A percentile compares a stretch with the other conserved stretches of the same genome.
Conservation (phyloP, 352 stramenopile genomes). For the Peronospora destructor region DNA sequence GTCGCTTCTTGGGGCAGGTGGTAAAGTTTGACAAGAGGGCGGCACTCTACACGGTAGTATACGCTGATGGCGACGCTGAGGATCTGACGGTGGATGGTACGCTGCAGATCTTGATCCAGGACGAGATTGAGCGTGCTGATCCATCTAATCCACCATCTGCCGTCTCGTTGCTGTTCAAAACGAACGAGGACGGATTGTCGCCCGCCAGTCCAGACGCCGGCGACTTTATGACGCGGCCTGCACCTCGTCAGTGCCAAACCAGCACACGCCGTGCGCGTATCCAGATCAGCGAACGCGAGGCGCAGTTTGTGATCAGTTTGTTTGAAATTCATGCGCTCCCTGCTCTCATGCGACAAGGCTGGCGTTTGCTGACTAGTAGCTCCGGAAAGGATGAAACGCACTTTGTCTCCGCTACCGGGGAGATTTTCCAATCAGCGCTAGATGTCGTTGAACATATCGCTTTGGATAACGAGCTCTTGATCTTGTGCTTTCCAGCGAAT, state of each 20-base stretch:
- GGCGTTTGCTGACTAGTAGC: constrained; percentile 41
- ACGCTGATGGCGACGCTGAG: constrained; percentile 76
- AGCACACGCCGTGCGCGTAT: constrained; percentile 20
- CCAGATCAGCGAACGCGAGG: constrained; percentile 65
- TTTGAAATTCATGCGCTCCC: constrained; percentile 79
- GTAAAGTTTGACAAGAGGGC: constrained; percentile 77
- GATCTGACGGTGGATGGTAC: constrained; percentile 70
- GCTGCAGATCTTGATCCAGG: constrained; percentile 79
- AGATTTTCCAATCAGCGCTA: constrained; percentile 53
- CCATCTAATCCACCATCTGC: constrained; percentile 38
- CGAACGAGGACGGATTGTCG: constrained; percentile 8
- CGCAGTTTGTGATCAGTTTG: constrained; percentile 63
- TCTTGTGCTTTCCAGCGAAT: constrained; percentile 60
- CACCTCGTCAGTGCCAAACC: background rate
- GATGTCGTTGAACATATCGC: constrained; percentile 76
- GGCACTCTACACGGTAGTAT: constrained; percentile 73
- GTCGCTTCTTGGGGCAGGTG: constrained; percentile 80
- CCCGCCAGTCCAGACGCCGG: constrained; percentile 22
- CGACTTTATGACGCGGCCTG: constrained; percentile 23
- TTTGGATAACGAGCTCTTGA: constrained; percentile 51
- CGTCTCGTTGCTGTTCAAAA: constrained; percentile 31
- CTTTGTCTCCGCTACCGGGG: constrained; percentile 26
- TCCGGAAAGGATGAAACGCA: constrained; percentile 22
- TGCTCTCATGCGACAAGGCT: constrained; percentile 54
- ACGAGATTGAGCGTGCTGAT: constrained; percentile 77